Evolutionary conservation across 257 asterid genomes (phyloP), one percentile per base, ranked within the genome.

Genomic region (Phtheirospermum japonicum): DNA sequence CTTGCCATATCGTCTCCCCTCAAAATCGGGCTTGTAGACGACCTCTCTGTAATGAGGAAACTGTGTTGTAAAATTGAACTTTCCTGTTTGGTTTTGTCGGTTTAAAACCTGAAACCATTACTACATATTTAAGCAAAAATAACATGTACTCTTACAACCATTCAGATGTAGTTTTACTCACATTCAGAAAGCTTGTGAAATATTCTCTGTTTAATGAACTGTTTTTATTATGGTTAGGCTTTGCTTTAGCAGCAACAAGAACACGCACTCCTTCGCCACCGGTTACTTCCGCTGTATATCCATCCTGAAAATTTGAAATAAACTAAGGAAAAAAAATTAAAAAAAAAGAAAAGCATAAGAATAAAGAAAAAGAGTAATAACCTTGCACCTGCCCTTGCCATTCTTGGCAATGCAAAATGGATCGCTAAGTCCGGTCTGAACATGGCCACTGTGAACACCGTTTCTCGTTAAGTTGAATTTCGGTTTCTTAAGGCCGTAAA

Each of bases 381-480:
- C 98, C 91, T 79, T 74, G 84, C 98, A 91, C 80, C 79, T 78
- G 65, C 81, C 30, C 2, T 48, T 48, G 23, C 54, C 30, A 9
- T 48, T 80, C 71, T 78, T 74, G 64, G 23, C 82, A 28, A 76
- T 37, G 75, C 98, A 88, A 72, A 83, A 84, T 48, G 94, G 90
- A 81, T 91, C 96, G 2, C 72, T 76, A 18, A 86, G 83, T 59
- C 87, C 82, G 7, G 79, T 82, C 74, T 88, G 95, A 63, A 86
- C 88, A 71, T 91, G 96, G 57, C 98, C 96, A 55, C 95, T 85
- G 14, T 91, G 96, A 61, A 85, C 87, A 18, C 91, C 91, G 45
- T 80, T 64, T 72, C 74, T 81, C 57, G 30, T 57, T 20, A 85
- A 72, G 42, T 66, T 69, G 66, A 91, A 91, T 53, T 75, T 84